Percentiles rank a stretch among this genome's conserved stretches.
These are phyloP conservation scores for Alternaria metachromatica DNA, from an alignment of 2,329 filamentous ascomycete species.

Conservation along the genomic window DNA sequence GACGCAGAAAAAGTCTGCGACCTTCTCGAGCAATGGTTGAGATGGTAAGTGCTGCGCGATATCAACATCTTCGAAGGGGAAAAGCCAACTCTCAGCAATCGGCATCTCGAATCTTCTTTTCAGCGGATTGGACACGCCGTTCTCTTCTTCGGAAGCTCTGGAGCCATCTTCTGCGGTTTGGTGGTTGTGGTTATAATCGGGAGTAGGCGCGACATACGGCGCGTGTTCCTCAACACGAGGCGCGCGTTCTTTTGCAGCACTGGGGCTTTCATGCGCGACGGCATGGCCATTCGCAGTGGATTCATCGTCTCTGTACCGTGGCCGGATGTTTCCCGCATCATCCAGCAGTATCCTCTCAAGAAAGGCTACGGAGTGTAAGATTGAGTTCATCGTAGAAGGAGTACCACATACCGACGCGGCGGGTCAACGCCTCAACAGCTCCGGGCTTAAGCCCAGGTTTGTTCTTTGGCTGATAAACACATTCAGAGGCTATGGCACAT, in stretches of 20 bases:
- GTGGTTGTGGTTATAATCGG: not conserved
- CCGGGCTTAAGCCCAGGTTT: conserved; percentile 45
- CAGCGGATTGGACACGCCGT: conserved; percentile 15
- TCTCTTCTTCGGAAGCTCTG: not conserved
- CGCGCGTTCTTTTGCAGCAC: not conserved
- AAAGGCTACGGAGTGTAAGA: conserved; percentile 32
- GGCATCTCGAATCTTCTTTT: conserved; percentile 35
- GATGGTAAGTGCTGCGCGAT: conserved; percentile 36
- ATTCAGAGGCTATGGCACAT: conserved; percentile 32
- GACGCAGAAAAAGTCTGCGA: conserved; percentile 40
- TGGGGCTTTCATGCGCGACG: not conserved
- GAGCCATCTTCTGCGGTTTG: not conserved
- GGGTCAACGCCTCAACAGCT: conserved; percentile 42
- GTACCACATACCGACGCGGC: conserved; percentile 36
- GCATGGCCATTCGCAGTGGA: not conserved
- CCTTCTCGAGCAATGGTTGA: conserved; percentile 32
- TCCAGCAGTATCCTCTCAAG: conserved; percentile 42
- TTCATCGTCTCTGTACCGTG: conserved; percentile 25
- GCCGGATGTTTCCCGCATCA: conserved; percentile 30
- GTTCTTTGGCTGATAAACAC: conserved; percentile 41
- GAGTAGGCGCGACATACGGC: not conserved
- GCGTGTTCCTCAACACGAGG: conserved; percentile 5
- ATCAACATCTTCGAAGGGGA: conserved; percentile 29
- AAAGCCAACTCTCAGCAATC: conserved; percentile 20
- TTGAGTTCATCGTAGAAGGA: not conserved